Conservation (phyloP, 106 monocot species). For the Acanthochlamys bracteata region DNA sequence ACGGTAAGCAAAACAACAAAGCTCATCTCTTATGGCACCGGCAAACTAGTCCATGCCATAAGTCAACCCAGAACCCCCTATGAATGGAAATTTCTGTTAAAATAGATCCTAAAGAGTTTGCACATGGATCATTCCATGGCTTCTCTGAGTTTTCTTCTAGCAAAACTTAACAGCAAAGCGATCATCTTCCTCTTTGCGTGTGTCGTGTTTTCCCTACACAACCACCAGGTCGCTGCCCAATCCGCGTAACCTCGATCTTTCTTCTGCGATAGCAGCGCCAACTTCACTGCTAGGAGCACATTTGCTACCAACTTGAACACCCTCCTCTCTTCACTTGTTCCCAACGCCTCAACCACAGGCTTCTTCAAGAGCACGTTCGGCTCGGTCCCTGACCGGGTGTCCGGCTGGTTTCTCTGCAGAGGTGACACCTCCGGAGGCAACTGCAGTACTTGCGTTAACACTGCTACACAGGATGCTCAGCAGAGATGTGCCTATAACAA, state of each 20-base stretch:
- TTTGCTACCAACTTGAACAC: constrained; percentile 1
- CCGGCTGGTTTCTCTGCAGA: constrained; percentile 36
- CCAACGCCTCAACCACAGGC: constrained; percentile 2
- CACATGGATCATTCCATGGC: neutral
- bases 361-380: constrained; percentile 1
- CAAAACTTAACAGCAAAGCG: neutral
- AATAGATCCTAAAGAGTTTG: no score
- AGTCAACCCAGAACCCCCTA: no score
- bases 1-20: no score
- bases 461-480: neutral
- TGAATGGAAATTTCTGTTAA: no score
- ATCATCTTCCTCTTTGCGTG: neutral
- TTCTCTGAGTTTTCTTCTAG: neutral
- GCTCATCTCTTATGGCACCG: no score
- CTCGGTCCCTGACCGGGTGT: constrained; percentile 8
- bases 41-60: no score
- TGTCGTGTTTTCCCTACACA: neutral
- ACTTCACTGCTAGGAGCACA: constrained; percentile 21
- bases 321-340: neutral
- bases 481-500: constrained; percentile 13
- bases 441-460: constrained; percentile 26
- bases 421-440: constrained; percentile 13
- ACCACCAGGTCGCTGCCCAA: neutral
- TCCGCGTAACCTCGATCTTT: no score
- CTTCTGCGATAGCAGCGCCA: neutral